A percentile compares a stretch with the other conserved stretches of the same genome.
Conservation (phyloP, 2,329 filamentous ascomycete genomes). For the Ophiosphaerella narmari region DNA sequence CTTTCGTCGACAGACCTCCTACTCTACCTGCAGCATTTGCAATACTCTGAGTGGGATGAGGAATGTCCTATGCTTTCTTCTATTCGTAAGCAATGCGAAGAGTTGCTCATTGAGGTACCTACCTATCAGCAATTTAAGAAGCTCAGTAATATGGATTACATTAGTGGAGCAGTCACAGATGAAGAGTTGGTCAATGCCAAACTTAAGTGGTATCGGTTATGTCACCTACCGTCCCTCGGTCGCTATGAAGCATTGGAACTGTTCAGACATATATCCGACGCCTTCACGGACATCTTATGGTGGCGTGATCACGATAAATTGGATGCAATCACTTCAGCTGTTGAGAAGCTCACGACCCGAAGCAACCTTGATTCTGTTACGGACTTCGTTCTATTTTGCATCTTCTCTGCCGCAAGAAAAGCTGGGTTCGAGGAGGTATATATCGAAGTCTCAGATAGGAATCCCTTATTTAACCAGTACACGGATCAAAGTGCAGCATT, state of each 20-base stretch:
- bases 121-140: slow-evolving; percentile 44
- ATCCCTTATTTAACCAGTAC: slow-evolving; percentile 64
- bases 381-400: slow-evolving; percentile 61
- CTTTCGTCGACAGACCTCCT: slow-evolving; percentile 42
- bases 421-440: slow-evolving; percentile 66
- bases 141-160: slow-evolving; percentile 43
- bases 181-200: slow-evolving; percentile 37
- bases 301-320: slow-evolving; percentile 34
- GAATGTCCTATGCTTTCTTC: slow-evolving; percentile 34
- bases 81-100: slow-evolving; percentile 35
- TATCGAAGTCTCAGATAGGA: slow-evolving; percentile 65
- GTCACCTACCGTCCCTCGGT: slow-evolving; percentile 27
- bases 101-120: slow-evolving; percentile 42
- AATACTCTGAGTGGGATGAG: slow-evolving; percentile 38
- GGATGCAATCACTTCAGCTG: slow-evolving; percentile 35
- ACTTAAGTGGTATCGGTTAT: slow-evolving; percentile 44
- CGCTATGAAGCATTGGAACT: slow-evolving; percentile 30
- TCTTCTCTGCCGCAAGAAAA: slow-evolving; percentile 63
- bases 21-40: slow-evolving; percentile 40
- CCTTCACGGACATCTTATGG: slow-evolving; percentile 36
- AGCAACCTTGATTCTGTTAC: slow-evolving; percentile 39
- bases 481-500: slow-evolving; percentile 68
- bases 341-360: slow-evolving; percentile 28
- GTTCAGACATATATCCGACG: slow-evolving; percentile 37
- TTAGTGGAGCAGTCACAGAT: slow-evolving; percentile 32